These are phyloP conservation scores for Dactylonectria macrodidyma DNA, from an alignment of 2,329 filamentous ascomycete genomes.

Conservation along the genomic window DNA sequence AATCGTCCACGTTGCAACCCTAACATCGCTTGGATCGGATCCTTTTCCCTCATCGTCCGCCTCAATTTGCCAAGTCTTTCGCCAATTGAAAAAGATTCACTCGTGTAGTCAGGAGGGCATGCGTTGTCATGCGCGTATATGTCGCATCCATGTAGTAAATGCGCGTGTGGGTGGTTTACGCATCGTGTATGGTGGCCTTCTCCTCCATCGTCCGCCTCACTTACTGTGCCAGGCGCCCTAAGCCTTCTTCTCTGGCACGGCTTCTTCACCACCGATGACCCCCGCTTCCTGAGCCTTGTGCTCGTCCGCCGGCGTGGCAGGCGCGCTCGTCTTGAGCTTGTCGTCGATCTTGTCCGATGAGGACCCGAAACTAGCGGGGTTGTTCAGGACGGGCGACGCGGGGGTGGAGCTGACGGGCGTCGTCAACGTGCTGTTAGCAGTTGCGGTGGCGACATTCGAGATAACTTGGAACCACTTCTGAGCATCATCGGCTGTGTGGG, in stretches of 20 bases:
- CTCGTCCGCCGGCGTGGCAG: constrained; percentile 35
- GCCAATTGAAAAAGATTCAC: constrained; percentile 8
- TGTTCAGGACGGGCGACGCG: constrained; percentile 45
- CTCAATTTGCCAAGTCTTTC: constrained; percentile 27
- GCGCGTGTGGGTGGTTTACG: constrained; percentile 26
- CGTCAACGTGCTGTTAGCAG: constrained; percentile 48
- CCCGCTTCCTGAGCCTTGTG: constrained; percentile 65
- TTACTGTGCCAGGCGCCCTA: constrained; percentile 34
- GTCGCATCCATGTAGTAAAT: constrained; percentile 22
- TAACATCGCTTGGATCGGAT: constrained; percentile 5
- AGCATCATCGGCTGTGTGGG: constrained; percentile 84
- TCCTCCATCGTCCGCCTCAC: constrained; percentile 37
- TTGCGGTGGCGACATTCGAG: constrained; percentile 69
- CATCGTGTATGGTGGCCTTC: constrained; percentile 26
- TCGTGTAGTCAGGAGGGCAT: not conserved
- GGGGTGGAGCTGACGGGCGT: constrained; percentile 48
- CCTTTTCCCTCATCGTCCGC: constrained; percentile 31
- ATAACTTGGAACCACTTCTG: constrained; percentile 89
- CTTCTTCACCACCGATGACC: constrained; percentile 54
- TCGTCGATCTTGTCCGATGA: constrained; percentile 33
- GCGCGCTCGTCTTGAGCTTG: constrained; percentile 33
- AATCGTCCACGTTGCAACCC: constrained; percentile 29
- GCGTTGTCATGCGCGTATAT: constrained; percentile 12
- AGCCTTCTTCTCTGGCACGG: constrained; percentile 42
- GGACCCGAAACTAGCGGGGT: constrained; percentile 3